Percentiles rank a stretch among this genome's conserved stretches.
These are phyloP conservation scores for Gossypium davidsonii DNA, from an alignment of 441 rosid genomes.

Conservation along the genomic window DNA sequence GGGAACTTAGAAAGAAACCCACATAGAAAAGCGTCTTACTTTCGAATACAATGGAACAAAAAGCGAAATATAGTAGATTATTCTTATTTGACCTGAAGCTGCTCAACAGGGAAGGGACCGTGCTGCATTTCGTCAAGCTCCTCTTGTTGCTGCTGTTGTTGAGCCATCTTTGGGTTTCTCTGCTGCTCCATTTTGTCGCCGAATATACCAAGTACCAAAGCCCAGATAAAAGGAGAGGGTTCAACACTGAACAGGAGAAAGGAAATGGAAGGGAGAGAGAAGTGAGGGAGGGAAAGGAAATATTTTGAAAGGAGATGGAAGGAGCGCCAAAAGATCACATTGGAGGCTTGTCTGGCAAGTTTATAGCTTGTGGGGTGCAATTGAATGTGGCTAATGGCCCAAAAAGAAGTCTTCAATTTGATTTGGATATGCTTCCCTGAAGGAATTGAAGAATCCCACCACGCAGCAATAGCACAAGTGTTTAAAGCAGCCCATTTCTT, in stretches of 20 bases:
- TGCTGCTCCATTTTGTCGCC: constrained; percentile 53
- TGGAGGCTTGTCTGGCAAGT: no score
- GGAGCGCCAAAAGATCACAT: constrained; percentile 18
- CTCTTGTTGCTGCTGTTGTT: constrained; percentile 43
- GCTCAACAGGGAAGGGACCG: constrained; percentile 86
- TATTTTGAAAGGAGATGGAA: constrained; percentile 22
- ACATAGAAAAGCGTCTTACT: neutral
- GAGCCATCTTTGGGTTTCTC: constrained; percentile 37
- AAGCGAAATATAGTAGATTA: neutral
- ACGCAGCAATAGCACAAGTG: no score
- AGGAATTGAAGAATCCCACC: no score
- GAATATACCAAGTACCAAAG: neutral
- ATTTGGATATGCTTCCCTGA: no score
- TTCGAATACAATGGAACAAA: neutral
- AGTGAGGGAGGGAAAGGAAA: constrained; percentile 33
- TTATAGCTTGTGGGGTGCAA: no score
- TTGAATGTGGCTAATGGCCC: no score
- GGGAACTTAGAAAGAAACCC: neutral
- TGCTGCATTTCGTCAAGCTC: constrained; percentile 59
- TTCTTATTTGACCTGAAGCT: constrained; percentile 63
- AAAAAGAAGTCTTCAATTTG: no score
- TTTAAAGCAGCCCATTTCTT: no score
- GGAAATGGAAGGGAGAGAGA: neutral
- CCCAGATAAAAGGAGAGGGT: constrained; percentile 15
- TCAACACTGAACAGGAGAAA: neutral